Base-by-base conservation (phyloP, 2,329 filamentous ascomycete species). In the Penicillium sp. region DNA sequence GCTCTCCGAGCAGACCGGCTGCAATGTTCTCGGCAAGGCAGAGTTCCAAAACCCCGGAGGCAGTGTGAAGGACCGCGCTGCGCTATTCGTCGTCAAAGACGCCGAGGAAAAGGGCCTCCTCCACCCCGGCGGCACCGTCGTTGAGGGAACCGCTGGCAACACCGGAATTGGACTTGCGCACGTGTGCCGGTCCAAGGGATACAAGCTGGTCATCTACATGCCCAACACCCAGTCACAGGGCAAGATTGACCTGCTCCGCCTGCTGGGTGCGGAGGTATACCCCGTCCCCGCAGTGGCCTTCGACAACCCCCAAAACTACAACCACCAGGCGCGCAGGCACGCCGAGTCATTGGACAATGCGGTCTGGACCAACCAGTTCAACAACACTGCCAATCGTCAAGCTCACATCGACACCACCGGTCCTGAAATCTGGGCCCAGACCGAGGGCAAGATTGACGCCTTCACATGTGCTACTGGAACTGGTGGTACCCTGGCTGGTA, bases 21-120 rank as follows among this genome's bases (percentile, higher is more conserved):
- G 94, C 82, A 90, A 96, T 66, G 81, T 99, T 55, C 86, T 97
- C 39, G 94, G 93, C 69, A 99, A 99, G 76, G 92, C 94, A 67
- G 94, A 99, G 75, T 99, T 99, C 79, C 94, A 96, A 82, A 99
- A 99, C 81, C 94, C 94, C 1, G 94, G 94, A 64, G 94, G 94
- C 56, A 92, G 88, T 51, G 88, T 99, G 73, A 99, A 99, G 79
- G 94, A 99, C 78, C 90, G 94, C 60, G 94, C 94, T 2, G 94
- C 94, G 4, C 85, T 97, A 46, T 99, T 91, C 78, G 90, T 97
- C 5, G 91, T 99, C 65, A 87, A 91, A 69, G 89, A 97, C 78
- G 94, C 94, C 57, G 94, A 99, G 77, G 90, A 94, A 76, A 86
- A 84, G 54, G 93, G 93, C 0, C 82, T 93, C 2, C 81, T 99